A percentile compares a stretch with the other conserved stretches of the same genome.
Conservation (phyloP, 169 alveolate genomes). For the Amoebophrya sp. region DNA sequence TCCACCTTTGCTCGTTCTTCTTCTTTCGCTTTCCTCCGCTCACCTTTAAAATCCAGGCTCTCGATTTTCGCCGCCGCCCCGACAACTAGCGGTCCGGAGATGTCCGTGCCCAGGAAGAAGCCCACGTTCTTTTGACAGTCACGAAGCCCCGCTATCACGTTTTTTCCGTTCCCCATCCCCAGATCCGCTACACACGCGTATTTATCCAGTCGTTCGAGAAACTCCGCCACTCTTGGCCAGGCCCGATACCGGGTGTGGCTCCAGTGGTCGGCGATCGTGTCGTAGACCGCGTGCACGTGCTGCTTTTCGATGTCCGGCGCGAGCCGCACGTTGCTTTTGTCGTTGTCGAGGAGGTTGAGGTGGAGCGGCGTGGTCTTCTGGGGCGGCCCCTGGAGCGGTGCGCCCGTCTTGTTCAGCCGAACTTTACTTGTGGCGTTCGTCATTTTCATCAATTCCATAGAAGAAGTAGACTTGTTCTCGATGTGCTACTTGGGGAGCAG, state of each 20-base stretch:
- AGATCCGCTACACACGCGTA: conserved; percentile 64
- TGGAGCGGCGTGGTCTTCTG: background rate
- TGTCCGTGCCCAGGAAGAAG: conserved; percentile 47
- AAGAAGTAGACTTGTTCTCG: no score
- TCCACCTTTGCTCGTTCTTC: no score
- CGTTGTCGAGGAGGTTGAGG: background rate
- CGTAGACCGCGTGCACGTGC: conserved; percentile 29
- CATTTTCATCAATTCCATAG: no score
- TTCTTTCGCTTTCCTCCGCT: no score
- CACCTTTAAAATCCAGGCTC: background rate
- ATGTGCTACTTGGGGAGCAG: no score
- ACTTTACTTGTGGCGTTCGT: background rate
- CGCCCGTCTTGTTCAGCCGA: background rate
- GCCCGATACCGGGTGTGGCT: conserved; percentile 26
- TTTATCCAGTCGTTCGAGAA: background rate
- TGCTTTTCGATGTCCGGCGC: background rate
- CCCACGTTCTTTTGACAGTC: conserved; percentile 46
- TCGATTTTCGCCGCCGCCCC: background rate
- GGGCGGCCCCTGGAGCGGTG: background rate
- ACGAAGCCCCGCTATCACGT: conserved; percentile 57
- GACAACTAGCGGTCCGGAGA: conserved; percentile 33
- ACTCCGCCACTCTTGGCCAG: background rate
- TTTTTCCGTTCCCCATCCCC: conserved; percentile 95
- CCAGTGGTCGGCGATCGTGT: conserved; percentile 24
- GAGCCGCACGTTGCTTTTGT: background rate